A percentile compares a stretch with the other conserved stretches of the same genome.
Conservation (phyloP, 2,329 filamentous ascomycete genomes). For the Alternaria hordeiaustralica region DNA sequence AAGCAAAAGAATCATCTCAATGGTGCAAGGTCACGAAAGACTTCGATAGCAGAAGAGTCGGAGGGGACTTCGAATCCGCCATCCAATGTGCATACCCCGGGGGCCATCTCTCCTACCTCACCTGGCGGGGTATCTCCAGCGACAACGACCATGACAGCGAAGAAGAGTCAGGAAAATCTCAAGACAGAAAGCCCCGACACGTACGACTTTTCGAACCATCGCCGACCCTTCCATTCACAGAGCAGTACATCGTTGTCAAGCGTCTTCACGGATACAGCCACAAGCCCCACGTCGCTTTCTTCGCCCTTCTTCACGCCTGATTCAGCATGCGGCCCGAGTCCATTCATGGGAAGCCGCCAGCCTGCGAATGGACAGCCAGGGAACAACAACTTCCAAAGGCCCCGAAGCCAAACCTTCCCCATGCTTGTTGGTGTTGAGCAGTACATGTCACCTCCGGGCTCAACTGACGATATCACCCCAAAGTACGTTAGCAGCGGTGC, state of each 20-base stretch:
- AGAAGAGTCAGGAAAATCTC: slow-evolving; percentile 70
- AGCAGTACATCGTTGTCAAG: slow-evolving; percentile 71
- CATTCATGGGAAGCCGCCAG: slow-evolving; percentile 66
- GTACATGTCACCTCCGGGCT: slow-evolving; percentile 59
- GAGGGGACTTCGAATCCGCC: slow-evolving; percentile 66
- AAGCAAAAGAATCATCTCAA: slow-evolving; percentile 81
- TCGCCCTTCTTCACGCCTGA: slow-evolving; percentile 82
- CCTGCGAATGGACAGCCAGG: slow-evolving; percentile 54
- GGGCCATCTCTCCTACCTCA: slow-evolving; percentile 74
- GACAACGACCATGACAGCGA: slow-evolving; percentile 67
- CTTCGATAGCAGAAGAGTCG: slow-evolving; percentile 68
- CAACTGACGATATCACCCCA: slow-evolving; percentile 62
- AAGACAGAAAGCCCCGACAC: slow-evolving; percentile 65
- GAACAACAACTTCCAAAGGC: slow-evolving; percentile 69
- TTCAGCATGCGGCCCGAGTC: slow-evolving; percentile 64
- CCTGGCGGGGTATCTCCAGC: slow-evolving; percentile 72
- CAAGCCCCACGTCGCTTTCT: slow-evolving; percentile 76
- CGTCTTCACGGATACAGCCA: slow-evolving; percentile 68
- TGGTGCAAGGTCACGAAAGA: slow-evolving; percentile 61
- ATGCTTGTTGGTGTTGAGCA: slow-evolving; percentile 68
- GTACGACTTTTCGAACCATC: slow-evolving; percentile 66
- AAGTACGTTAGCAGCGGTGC: slow-evolving; percentile 58
- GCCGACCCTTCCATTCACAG: slow-evolving; percentile 70
- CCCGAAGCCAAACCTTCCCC: slow-evolving; percentile 88
- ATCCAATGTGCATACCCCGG: slow-evolving; percentile 67